Conservation (phyloP, 345 rosid genomes). For the Eutrema yunnanense region DNA sequence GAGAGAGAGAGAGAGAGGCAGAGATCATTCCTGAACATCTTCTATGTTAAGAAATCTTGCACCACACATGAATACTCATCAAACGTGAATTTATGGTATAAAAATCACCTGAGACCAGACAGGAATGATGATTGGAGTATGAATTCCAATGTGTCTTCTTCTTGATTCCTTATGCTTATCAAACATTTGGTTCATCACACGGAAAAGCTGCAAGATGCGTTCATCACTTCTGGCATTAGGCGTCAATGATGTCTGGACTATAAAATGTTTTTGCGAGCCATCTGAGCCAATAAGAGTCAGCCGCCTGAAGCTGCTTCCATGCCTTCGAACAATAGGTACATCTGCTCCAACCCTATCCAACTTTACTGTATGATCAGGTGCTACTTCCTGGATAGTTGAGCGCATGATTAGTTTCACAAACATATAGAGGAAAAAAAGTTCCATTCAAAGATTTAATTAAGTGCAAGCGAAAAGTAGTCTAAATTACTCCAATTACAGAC, state of each 20-base stretch:
- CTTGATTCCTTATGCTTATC: conserved; percentile 97
- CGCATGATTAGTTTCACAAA: conserved; percentile 14
- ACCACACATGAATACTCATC: neutral
- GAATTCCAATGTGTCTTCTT: conserved; percentile 79
- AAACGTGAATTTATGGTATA: neutral
- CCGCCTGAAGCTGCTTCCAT: conserved; percentile 98
- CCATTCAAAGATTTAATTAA: neutral
- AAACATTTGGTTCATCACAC: conserved; percentile 98
- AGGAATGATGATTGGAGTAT: conserved; percentile 96
- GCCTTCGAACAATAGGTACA: conserved; percentile 93
- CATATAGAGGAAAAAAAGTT: neutral
- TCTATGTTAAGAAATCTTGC: neutral
- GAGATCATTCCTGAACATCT: neutral
- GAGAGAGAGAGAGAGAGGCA: neutral
- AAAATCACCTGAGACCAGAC: conserved; percentile 96
- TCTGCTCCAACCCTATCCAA: conserved; percentile 92
- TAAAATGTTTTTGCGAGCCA: conserved; percentile 93
- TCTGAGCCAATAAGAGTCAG: conserved; percentile 93
- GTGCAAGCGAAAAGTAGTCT: conserved; percentile 3
- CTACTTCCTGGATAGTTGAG: conserved; percentile 63
- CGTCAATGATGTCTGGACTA: conserved; percentile 97
- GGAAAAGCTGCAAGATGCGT: conserved; percentile 94
- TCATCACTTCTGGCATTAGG: conserved; percentile 99
- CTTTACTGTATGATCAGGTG: conserved; percentile 91
- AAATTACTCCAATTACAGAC: neutral